phyloP scores from a whole-genome alignment of 2,329 filamentous ascomycete species.

The Celoporthe dispersa region DNA sequence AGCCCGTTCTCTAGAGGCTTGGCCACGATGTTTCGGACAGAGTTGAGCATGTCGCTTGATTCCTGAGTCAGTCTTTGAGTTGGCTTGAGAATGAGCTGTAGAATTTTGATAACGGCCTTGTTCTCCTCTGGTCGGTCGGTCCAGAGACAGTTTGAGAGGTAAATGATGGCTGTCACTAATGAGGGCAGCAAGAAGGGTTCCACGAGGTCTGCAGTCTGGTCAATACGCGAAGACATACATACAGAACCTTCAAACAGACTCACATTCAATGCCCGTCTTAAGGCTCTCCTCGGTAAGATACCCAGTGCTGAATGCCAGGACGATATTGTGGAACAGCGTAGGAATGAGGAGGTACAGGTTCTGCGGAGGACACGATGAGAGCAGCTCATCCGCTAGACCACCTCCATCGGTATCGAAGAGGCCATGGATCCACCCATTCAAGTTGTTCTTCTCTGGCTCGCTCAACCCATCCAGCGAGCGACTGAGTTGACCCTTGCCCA shows the following conservation, averaged over 20 bases:
- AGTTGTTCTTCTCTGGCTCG: conserved; percentile 66
- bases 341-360: conserved; percentile 82
- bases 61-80: conserved; percentile 70
- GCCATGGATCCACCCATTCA: conserved; percentile 76
- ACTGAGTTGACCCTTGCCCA: conserved; percentile 62
- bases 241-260: conserved; percentile 38
- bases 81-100: conserved; percentile 74
- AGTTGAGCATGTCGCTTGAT: conserved; percentile 70
- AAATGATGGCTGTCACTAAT: conserved; percentile 73
- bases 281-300: conserved; percentile 71
- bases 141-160: conserved; percentile 73
- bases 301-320: conserved; percentile 69
- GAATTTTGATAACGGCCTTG: conserved; percentile 70
- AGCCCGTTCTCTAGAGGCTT: conserved; percentile 71
- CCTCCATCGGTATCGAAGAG: conserved; percentile 76
- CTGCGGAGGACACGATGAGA: conserved; percentile 81
- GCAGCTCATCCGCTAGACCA: conserved; percentile 77
- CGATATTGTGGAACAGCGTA: conserved; percentile 75
- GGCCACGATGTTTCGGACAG: conserved; percentile 73
- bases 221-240: conserved; percentile 28
- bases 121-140: conserved; percentile 66
- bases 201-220: conserved; percentile 64
- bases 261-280: conserved; percentile 77
- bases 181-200: conserved; percentile 82
- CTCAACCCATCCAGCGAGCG: conserved; percentile 64